Evolutionary conservation across 441 rosid genomes (phyloP), one percentile per base, ranked within the genome.

Genomic region (Rhodomyrtus psidioides): DNA sequence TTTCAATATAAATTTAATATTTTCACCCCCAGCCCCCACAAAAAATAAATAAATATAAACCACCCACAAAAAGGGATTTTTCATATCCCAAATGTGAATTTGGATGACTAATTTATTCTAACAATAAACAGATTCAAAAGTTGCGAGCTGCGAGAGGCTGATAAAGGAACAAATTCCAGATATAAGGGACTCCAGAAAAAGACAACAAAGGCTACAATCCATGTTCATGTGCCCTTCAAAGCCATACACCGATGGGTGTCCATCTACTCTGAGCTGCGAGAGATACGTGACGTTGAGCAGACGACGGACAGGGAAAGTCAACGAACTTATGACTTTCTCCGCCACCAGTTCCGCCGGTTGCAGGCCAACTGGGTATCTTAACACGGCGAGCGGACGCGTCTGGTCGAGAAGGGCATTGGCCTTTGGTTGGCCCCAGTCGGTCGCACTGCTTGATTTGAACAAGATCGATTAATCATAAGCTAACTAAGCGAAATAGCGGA

Each of bases 191-290:
- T 19, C 94, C 95, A 19, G 93, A 87, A 34, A 94, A n/a, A n/a
- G 92, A 81, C 96, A 94, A 95, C 96, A 93, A 13, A 91, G 94
- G 84, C 91, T 94, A 87, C 96, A 94, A 75, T 94, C 95, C 42
- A 88, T 87, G 42, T 51, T 86, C 10, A 28, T 39, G 70, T 87
- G 91, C 46, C 91, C 94, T 1, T 94, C 92, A 5, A 46, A 42
- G 23, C 94, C 93, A 2, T 90, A 93, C 34, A 84, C 87, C 1
- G 93, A 88, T 34, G 95, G 95, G 28, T 94, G 96, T 24, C 92
- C 94, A 7, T 94, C 94, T 90, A 91, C 92, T 76, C 94, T 89
- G 15, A 92, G 85, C 82, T 92, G 94, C 5, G 96, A 93, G 53
- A 94, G 89, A 8, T 74, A 27, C 2, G 94, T 90, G 19, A 93